A percentile compares a stretch with the other conserved stretches of the same genome.
Evolutionary conservation across 2,329 filamentous ascomycete species (phyloP).

Genomic region (Fusarium solani-melongenae): DNA sequence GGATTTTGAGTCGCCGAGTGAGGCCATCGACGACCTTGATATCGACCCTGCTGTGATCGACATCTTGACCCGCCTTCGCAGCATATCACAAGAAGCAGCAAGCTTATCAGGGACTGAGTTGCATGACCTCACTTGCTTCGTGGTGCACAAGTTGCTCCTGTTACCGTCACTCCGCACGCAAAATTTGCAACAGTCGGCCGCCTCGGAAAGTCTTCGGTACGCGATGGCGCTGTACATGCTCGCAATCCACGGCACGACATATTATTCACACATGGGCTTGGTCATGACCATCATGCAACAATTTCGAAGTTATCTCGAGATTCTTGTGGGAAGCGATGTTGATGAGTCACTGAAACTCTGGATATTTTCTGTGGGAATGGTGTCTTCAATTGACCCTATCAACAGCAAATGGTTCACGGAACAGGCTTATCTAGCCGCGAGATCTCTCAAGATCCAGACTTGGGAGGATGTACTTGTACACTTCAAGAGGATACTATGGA

Average conservation of each 20-base stretch:
- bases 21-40: slow-evolving; percentile 35
- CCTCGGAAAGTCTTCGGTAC: slow-evolving; percentile 59
- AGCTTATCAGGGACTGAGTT: slow-evolving; percentile 55
- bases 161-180: slow-evolving; percentile 14
- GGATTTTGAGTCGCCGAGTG: slow-evolving; percentile 5
- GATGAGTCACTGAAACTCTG: slow-evolving; percentile 52
- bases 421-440: slow-evolving; percentile 28
- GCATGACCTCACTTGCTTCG: slow-evolving; percentile 66
- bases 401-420: slow-evolving; percentile 46
- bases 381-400: slow-evolving; percentile 44
- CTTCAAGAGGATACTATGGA: slow-evolving; percentile 30
- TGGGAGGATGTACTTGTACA: slow-evolving; percentile 33
- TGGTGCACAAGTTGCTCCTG: slow-evolving; percentile 61
- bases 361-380: slow-evolving; percentile 55
- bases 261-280: slow-evolving; percentile 62
- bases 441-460: slow-evolving; percentile 4
- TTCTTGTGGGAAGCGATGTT: slow-evolving; percentile 1
- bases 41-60: slow-evolving; percentile 50
- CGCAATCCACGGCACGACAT: slow-evolving; percentile 64
- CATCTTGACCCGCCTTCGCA: slow-evolving; percentile 56
- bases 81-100: slow-evolving; percentile 50
- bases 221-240: slow-evolving; percentile 63
- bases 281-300: slow-evolving; percentile 47
- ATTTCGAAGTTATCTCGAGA: slow-evolving; percentile 47
- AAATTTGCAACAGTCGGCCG: slow-evolving; percentile 24